Base-by-base conservation (phyloP, 1,284 basidiomycete species). In the Sphagnurus paluster region DNA sequence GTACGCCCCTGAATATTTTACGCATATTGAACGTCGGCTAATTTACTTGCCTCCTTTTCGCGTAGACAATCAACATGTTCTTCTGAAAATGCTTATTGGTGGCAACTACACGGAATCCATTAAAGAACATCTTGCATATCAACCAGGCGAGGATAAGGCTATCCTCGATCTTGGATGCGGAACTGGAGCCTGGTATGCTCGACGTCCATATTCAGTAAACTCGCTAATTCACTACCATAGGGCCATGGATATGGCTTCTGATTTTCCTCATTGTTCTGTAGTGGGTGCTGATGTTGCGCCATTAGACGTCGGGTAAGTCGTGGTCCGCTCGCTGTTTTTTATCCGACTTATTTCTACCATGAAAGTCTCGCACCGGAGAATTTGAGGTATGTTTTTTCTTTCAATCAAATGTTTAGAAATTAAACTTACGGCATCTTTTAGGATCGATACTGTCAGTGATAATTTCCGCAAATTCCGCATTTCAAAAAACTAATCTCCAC, bases 121-220 rank as follows among this genome's bases (percentile, higher is more conserved):
- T 8, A 41, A 23, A 14, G 39, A 41, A 14, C 25, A 20, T 9
- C 39, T 41, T 14, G 20, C 16, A 21, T 7, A 29, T 20, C 11
- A 20, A 13, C 28, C 39, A 30, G 39, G 39, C 8, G 6, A 30
- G 3, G 20, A 30, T 7, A 17, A 41, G 39, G 21, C 26, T 2
- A 41, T 41, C 14, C 26, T 41, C 30, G 39, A 41, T 19, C 39
- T 41, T 20, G 39, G 39, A 19, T 41, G 39, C 14, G 39, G 39
- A 9, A 41, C 39, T 20, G 39, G 39, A 13, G 39, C 39, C 17
- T 41, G 39, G 39, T 33, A 10, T 5, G 39, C 19, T 23, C 25
- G 17, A 14, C 6, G 3, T 20, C 5, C 1, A 13, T 33, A 2
- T 20, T 23, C 4, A 6, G 3, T 14, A 3, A 8, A 30, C 26